Percentiles rank a stretch among this genome's conserved stretches.
Evolutionary conservation across 176 grass and related monocot species (phyloP).

Genomic region (Leersia perrieri): DNA sequence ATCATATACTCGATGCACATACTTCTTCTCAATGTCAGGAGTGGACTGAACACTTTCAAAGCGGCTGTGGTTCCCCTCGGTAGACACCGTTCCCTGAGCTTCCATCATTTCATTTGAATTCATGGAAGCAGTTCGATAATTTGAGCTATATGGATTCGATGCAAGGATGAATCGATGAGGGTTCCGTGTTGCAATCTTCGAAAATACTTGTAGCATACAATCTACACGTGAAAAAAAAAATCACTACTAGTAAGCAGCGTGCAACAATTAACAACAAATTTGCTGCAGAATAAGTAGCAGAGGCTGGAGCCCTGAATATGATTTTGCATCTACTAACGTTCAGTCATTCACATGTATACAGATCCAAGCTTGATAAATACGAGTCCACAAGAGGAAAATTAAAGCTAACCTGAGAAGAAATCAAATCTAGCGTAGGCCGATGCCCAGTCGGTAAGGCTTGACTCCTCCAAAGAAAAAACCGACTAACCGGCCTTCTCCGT

Average conservation of each 20-base stretch:
- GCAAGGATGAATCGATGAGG: background rate
- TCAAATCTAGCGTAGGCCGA: background rate
- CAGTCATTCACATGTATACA: background rate
- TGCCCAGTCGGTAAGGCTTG: background rate
- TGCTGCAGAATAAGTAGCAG: background rate
- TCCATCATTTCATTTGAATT: background rate
- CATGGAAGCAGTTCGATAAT: background rate
- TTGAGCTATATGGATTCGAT: background rate
- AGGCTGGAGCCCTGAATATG: background rate
- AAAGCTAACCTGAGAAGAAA: background rate
- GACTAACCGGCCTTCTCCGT: background rate
- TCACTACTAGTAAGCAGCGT: background rate
- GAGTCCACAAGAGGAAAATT: background rate
- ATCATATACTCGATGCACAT: constrained; percentile 83
- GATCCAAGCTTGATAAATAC: background rate
- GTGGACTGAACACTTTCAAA: constrained; percentile 55
- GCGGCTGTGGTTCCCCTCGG: constrained; percentile 20
- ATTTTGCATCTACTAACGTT: background rate
- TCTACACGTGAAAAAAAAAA: background rate
- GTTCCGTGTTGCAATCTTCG: constrained; percentile 22
- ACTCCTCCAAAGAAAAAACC: background rate
- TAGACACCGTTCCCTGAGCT: background rate
- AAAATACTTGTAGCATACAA: constrained; percentile 39
- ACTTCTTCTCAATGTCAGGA: constrained; percentile 88
- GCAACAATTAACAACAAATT: background rate